Evolutionary conservation across 2,329 filamentous ascomycete genomes (phyloP), one percentile per base, ranked within the genome.

Genomic region (Colletotrichum musicola): DNA sequence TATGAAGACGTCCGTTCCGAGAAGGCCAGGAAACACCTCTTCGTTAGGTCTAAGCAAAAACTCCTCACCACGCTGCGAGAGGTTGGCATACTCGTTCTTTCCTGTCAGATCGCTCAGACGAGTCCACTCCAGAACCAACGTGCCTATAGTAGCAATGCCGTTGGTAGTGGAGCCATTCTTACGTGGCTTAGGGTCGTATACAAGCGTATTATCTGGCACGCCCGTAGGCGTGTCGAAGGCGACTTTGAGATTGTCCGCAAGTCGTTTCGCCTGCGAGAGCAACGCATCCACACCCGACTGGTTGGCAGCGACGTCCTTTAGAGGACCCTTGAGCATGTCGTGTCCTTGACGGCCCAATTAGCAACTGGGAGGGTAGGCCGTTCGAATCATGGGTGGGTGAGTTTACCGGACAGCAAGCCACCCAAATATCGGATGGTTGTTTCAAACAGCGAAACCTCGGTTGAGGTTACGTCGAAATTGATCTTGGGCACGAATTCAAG

Each of bases 351-450:
- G n/a, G 22, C 27, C 42, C 20, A 10, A 30, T 69, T 22, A 69
- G 30, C 3, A 12, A 10, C 25, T 42, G 18, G 25, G 25, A 18
- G 18, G 25, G 18, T 5, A 14, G 7, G 30, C 10, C 10, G 10
- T 10, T 35, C 30, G 12, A 35, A 35, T 35, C 30, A 35, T 35
- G 30, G 30, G 30, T 35, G 20, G 30, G 30, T 35, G 20, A 38
- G 53, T 73, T 71, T 74, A 87, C 90, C 93, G 2, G 94, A 92
- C 9, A 97, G 76, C 74, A 97, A 84, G 16, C 94, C 94, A 10
- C 89, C 94, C 1, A 97, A 81, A 74, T 97, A 97, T 30, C 94
- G 90, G 75, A 97, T 97, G 0, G 93, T 97, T 0, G 93, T 97
- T 80, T 97, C 94, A 74, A 97, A 97, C 7, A 97, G 80, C 44